phyloP scores from a whole-genome alignment of 495 filamentous ascomycete species.

The Aspergillus hancockii region DNA sequence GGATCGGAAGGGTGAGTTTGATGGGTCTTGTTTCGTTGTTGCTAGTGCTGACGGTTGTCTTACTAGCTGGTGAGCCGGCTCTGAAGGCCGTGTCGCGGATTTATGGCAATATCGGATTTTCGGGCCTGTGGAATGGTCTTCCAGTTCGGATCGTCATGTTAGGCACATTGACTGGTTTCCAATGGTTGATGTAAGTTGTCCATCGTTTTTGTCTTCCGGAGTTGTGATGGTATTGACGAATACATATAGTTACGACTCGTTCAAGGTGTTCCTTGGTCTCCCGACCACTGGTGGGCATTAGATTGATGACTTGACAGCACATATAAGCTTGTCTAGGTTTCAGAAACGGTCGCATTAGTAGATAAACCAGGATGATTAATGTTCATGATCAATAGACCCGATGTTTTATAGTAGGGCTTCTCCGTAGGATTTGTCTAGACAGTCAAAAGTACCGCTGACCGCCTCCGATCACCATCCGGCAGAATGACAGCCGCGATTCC shows the following conservation, averaged over 20 bases:
- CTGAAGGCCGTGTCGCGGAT: slow-evolving; percentile 63
- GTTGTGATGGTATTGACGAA: slow-evolving; percentile 16
- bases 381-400: background rate
- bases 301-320: background rate
- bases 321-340: background rate
- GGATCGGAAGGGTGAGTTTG: slow-evolving; percentile 57
- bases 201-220: background rate
- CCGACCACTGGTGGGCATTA: slow-evolving; percentile 67
- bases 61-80: slow-evolving; percentile 63
- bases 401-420: background rate
- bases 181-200: slow-evolving; percentile 64
- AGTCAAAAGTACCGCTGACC: background rate
- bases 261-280: slow-evolving; percentile 70
- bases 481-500: background rate
- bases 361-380: background rate
- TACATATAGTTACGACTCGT: slow-evolving; percentile 61
- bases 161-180: slow-evolving; percentile 67
- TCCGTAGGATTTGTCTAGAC: background rate
- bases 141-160: slow-evolving; percentile 67
- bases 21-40: slow-evolving; percentile 4
- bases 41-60: slow-evolving; percentile 12
- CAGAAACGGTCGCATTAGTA: background rate
- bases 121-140: slow-evolving; percentile 69
- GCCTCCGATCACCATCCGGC: background rate
- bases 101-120: slow-evolving; percentile 72